These are phyloP conservation scores for Annona squamosa DNA, from an alignment of 164 flowering plant species.

Conservation along the genomic window DNA sequence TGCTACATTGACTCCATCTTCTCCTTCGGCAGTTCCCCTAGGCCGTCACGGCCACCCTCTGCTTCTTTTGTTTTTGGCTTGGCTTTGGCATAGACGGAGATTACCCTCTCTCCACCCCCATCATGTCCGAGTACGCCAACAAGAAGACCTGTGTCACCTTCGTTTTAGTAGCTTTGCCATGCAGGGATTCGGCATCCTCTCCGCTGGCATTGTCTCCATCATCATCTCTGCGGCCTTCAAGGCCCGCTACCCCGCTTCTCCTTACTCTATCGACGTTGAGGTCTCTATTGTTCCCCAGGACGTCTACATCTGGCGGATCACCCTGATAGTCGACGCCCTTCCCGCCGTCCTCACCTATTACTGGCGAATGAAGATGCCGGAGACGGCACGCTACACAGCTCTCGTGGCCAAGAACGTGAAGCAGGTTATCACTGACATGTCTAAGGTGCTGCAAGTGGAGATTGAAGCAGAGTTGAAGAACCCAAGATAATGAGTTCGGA, in stretches of 20 bases:
- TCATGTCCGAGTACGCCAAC: constrained; percentile 24
- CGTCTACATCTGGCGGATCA: constrained; percentile 65
- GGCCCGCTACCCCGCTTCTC: constrained; percentile 5
- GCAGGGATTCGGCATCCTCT: constrained; percentile 24
- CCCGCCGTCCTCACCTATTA: constrained; percentile 69
- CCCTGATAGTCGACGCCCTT: constrained; percentile 53
- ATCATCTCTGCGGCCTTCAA: constrained; percentile 25
- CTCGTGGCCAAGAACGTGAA: constrained; percentile 34
- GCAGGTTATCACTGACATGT: constrained; percentile 15
- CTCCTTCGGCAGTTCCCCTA: constrained; percentile 29
- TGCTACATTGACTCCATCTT: constrained; percentile 50
- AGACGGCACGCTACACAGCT: constrained; percentile 46
- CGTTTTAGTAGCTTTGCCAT: constrained; percentile 21
- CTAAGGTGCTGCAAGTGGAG: neutral
- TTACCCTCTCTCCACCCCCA: constrained; percentile 20
- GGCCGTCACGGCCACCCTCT: constrained; percentile 13
- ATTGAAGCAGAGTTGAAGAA: neutral
- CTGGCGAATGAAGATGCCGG: constrained; percentile 77
- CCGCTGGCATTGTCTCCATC: constrained; percentile 17
- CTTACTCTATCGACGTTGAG: neutral
- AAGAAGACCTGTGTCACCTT: constrained; percentile 18
- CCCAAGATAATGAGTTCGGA: neutral
- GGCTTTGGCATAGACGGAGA: constrained; percentile 24
- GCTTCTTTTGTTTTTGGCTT: constrained; percentile 39
- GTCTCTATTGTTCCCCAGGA: constrained; percentile 32